A percentile compares a stretch with the other conserved stretches of the same genome.
These are phyloP conservation scores for Podaxis sp. DNA, from an alignment of 768 basidiomycete species.

Conservation along the genomic window DNA sequence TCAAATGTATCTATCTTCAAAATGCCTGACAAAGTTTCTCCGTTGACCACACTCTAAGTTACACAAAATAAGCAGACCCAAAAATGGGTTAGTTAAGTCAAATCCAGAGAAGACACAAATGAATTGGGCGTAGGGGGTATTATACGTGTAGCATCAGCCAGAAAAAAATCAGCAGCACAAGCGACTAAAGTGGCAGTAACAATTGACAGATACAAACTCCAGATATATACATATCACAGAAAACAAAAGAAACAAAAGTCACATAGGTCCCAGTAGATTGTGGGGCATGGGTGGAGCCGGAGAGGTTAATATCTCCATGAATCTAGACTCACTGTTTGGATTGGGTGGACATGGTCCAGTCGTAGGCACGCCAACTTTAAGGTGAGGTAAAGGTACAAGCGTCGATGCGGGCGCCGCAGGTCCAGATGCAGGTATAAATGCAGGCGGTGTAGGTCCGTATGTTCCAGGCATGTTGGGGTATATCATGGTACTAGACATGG, in stretches of 20 bases:
- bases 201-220: neutral
- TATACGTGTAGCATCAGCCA: neutral
- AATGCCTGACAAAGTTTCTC: too few species aligned
- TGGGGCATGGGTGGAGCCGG: neutral
- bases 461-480: neutral
- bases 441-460: neutral
- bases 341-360: conserved; percentile 1
- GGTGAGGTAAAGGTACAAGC: neutral
- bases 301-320: conserved; percentile 9
- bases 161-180: neutral
- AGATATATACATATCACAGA: neutral
- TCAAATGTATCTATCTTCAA: neutral
- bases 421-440: neutral
- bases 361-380: neutral
- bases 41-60: neutral
- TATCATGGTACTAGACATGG: neutral
- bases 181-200: neutral
- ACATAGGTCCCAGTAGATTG: neutral
- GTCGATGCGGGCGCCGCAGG: neutral
- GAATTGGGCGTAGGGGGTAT: neutral
- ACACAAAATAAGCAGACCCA: neutral
- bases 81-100: too few species aligned
- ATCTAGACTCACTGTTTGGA: conserved; percentile 7
- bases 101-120: too few species aligned
- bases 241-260: neutral